Conservation (phyloP, 108 stramenopile genomes). For the Nannochloropsis salina region DNA sequence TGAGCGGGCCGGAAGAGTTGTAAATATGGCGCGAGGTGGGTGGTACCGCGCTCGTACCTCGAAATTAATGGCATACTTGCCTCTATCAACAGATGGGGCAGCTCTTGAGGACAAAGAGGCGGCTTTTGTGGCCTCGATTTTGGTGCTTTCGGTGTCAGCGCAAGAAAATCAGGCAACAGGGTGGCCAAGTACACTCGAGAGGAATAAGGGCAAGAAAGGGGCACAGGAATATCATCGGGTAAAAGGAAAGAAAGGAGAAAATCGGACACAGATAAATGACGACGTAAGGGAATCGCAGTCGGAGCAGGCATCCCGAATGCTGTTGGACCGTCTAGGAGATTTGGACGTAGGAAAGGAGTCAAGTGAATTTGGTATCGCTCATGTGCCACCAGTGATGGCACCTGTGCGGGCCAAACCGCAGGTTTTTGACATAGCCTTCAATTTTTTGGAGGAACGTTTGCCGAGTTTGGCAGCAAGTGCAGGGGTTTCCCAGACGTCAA, state of each 20-base stretch:
- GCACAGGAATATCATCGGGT: neutral
- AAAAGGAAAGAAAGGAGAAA: neutral
- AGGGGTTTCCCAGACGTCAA: neutral
- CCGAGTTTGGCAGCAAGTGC: neutral
- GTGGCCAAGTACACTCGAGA: neutral
- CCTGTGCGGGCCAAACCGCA: neutral
- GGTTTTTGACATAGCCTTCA: neutral
- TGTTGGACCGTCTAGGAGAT: neutral
- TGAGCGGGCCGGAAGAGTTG: neutral
- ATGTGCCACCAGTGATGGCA: neutral
- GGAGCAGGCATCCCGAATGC: neutral
- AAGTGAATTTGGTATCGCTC: neutral
- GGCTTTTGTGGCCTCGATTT: neutral
- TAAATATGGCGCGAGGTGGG: neutral
- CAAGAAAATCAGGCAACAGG: neutral
- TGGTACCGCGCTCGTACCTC: neutral
- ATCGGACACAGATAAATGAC: neutral
- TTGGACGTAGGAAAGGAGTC: neutral
- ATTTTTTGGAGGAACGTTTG: neutral
- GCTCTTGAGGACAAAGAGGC: neutral
- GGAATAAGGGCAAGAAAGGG: neutral
- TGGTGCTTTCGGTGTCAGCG: neutral
- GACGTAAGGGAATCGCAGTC: too few relatives aligned
- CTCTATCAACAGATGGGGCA: neutral
- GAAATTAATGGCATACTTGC: neutral